Percentiles rank a stretch among this genome's conserved stretches.
phyloP scores from a whole-genome alignment of 805 yeast species.

The Cyberlindnera veronae region DNA sequence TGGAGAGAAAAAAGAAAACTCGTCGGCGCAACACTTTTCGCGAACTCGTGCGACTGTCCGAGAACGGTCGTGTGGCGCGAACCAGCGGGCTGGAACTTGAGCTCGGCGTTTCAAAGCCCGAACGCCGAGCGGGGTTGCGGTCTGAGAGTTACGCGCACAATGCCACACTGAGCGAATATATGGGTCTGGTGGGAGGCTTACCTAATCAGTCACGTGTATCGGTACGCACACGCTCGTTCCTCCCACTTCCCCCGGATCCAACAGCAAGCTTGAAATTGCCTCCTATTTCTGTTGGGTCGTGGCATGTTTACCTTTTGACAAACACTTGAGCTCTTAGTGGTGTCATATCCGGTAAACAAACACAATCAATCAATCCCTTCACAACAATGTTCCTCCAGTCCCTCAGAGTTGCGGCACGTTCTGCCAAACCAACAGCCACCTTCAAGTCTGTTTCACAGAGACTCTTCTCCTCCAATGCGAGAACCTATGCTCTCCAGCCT shows the following conservation, averaged over 20 bases:
- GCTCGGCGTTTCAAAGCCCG: no score
- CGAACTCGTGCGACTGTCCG: no score
- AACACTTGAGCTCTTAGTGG: neutral
- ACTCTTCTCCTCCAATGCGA: constrained; percentile 5
- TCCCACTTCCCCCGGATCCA: neutral
- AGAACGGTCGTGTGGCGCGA: no score
- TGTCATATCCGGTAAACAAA: no score
- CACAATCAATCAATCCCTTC: neutral
- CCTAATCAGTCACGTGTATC: neutral
- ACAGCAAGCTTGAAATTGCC: constrained; percentile 4
- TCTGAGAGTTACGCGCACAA: no score
- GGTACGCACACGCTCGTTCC: neutral
- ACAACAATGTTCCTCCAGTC: constrained; percentile 18
- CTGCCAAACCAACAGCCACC: constrained; percentile 10
- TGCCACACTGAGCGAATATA: no score
- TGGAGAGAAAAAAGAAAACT: no score
- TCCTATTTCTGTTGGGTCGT: neutral
- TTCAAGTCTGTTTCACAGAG: constrained; percentile 11
- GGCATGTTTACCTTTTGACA: neutral
- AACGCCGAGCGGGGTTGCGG: no score
- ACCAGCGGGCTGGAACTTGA: no score
- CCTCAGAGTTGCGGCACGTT: constrained; percentile 15
- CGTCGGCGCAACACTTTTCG: no score
- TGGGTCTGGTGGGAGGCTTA: neutral
- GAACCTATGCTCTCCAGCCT: constrained; percentile 1